Conservation (phyloP, 768 basidiomycete species). For the Mycena floridula region DNA sequence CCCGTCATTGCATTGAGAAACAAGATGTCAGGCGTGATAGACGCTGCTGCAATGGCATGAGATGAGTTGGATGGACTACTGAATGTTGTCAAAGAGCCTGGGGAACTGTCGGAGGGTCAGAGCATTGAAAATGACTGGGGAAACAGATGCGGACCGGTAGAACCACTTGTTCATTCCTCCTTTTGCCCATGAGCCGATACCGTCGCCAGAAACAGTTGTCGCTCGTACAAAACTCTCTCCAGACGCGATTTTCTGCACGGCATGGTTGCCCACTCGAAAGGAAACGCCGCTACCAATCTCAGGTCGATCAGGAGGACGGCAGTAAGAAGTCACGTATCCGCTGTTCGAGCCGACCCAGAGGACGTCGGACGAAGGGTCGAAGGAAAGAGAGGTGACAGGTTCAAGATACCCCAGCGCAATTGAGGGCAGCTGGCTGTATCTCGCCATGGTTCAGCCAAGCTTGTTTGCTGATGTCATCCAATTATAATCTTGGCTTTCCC, state of each 20-base stretch:
- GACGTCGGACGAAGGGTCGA: constrained; percentile 88
- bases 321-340: constrained; percentile 62
- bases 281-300: constrained; percentile 63
- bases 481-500: no score
- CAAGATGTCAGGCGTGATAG: constrained; percentile 52
- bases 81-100: constrained; percentile 31
- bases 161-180: constrained; percentile 85
- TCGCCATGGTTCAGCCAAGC: no score
- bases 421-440: constrained; percentile 15
- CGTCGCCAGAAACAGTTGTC: constrained; percentile 48
- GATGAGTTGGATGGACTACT: constrained; percentile 46
- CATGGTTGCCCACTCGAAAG: constrained; percentile 65
- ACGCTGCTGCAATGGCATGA: constrained; percentile 54
- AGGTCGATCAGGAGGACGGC: constrained; percentile 44
- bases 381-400: constrained; percentile 70
- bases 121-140: neutral
- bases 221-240: constrained; percentile 79
- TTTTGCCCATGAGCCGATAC: constrained; percentile 77
- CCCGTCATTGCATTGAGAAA: constrained; percentile 76
- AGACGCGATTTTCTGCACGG: constrained; percentile 68
- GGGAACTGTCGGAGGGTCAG: neutral
- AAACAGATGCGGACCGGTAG: constrained; percentile 13
- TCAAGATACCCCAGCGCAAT: constrained; percentile 31
- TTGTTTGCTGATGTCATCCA: no score
- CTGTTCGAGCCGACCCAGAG: constrained; percentile 79